Base-by-base conservation (phyloP, 805 yeast species). In the Ogataea nonfermentans region DNA sequence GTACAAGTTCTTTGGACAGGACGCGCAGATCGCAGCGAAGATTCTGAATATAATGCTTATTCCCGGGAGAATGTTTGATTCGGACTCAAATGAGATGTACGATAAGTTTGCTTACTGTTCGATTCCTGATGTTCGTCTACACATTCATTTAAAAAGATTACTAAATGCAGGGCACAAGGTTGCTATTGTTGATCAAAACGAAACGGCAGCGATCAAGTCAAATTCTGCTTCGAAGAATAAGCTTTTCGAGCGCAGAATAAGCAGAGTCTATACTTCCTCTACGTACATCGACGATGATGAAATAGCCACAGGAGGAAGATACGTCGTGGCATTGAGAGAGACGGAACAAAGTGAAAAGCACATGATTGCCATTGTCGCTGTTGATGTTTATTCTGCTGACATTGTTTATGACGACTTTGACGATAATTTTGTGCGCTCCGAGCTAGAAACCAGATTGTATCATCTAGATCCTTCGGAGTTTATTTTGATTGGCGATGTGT, bases 121-220 rank as follows among this genome's bases (percentile, higher is more conserved):
- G 6, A 84, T 93, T 24, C 98, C 97, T 1, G 84, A 83, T 36
- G 76, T 68, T 20, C 66, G 93, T 43, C 66, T 93, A 10, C 84
- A 84, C 49, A 71, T 84, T 22, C 91, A 91, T 58, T 63, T 90
- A 25, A 84, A 84, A 57, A 70, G 91, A 43, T 64, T 91, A 12
- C 68, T 93, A 4, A 75, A 73, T 27, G 68, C 68, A 39, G 96
- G 96, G 0, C 65, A 77, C 43, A 90, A 84, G 56, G 87, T 93
- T 3, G 98, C 95, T 0, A 78, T 93, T 2, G 93, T 90, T 0
- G 82, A 83, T 53, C 98, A 93, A 55, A 56, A 76, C 4, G 97
- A 91, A 56, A 78, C 91, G 0, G 81, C 88, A 2, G 87, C 88
- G 0, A 68, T 86, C 10, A 86, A 86, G 53, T 70, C 74, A 5